These are phyloP conservation scores for Phaseolus coccineus DNA, from an alignment of 331 rosid species.

Conservation along the genomic window DNA sequence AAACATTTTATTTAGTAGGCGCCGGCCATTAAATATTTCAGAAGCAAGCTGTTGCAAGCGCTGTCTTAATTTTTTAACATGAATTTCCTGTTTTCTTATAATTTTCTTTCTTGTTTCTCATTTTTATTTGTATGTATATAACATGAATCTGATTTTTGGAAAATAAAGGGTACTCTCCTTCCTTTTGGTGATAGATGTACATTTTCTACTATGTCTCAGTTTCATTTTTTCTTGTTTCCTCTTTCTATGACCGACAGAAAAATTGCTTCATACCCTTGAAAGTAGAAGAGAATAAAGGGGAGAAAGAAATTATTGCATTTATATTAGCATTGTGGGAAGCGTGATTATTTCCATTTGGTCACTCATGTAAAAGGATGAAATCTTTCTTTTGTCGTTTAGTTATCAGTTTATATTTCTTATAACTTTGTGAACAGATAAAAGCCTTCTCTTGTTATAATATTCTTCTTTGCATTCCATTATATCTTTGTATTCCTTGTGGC, in stretches of 20 bases:
- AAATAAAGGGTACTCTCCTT: conserved; percentile 6
- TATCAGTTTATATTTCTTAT: conserved; percentile 17
- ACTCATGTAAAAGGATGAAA: conserved; percentile 29
- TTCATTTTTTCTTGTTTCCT: background rate
- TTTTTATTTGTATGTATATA: conserved; percentile 36
- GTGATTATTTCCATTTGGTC: conserved; percentile 32
- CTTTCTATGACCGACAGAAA: background rate
- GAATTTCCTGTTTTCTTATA: conserved; percentile 19
- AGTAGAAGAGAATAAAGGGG: conserved; percentile 22
- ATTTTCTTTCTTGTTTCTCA: conserved; percentile 11
- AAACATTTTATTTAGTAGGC: conserved; percentile 28
- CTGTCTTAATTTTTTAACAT: background rate
- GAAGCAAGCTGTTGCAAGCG: conserved; percentile 41
- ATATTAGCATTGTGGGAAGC: conserved; percentile 26
- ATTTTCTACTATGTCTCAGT: conserved; percentile 15
- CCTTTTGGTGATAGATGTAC: conserved; percentile 30
- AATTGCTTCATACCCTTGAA: conserved; percentile 9
- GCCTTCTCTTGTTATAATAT: conserved; percentile 31
- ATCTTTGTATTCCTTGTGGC: conserved; percentile 28
- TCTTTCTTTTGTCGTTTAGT: conserved; percentile 18
- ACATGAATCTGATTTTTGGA: conserved; percentile 8
- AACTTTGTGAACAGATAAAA: conserved; percentile 24
- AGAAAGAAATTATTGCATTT: conserved; percentile 10
- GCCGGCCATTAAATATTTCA: background rate
- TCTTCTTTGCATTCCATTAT: conserved; percentile 36